phyloP scores from a whole-genome alignment of 2,329 filamentous ascomycete species.

The Neofusicoccum sp. region DNA sequence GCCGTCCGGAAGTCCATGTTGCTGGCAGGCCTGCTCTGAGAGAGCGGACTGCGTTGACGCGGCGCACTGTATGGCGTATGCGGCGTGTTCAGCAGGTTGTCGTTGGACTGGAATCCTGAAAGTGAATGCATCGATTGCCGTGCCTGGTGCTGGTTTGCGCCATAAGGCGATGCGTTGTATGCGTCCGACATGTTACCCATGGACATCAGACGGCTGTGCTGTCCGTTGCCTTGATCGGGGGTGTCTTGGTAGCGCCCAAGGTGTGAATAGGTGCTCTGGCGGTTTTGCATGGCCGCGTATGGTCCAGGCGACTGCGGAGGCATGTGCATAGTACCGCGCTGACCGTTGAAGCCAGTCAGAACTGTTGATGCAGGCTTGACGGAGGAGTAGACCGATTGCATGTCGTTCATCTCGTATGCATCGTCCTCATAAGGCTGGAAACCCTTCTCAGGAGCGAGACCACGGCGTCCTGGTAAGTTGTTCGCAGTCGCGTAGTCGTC shows the following conservation, averaged over 20 bases:
- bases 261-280: slow-evolving; percentile 71
- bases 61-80: slow-evolving; percentile 20
- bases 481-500: slow-evolving; percentile 90
- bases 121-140: slow-evolving; percentile 45
- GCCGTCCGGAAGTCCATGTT: slow-evolving; percentile 59
- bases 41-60: slow-evolving; percentile 50
- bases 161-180: slow-evolving; percentile 37
- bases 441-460: slow-evolving; percentile 62
- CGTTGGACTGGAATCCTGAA: slow-evolving; percentile 39
- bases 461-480: slow-evolving; percentile 86
- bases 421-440: slow-evolving; percentile 66
- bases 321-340: slow-evolving; percentile 62
- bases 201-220: slow-evolving; percentile 55
- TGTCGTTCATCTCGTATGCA: slow-evolving; percentile 95
- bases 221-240: slow-evolving; percentile 44
- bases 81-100: slow-evolving; percentile 39
- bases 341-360: slow-evolving; percentile 72
- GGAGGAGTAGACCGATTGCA: slow-evolving; percentile 93
- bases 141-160: slow-evolving; percentile 35
- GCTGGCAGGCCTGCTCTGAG: slow-evolving; percentile 51
- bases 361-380: slow-evolving; percentile 84
- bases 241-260: slow-evolving; percentile 64
- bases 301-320: slow-evolving; percentile 78
- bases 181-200: slow-evolving; percentile 55
- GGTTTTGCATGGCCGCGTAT: slow-evolving; percentile 60